Evolutionary conservation across 441 rosid genomes (phyloP).

Genomic region (Adansonia grandidieri): DNA sequence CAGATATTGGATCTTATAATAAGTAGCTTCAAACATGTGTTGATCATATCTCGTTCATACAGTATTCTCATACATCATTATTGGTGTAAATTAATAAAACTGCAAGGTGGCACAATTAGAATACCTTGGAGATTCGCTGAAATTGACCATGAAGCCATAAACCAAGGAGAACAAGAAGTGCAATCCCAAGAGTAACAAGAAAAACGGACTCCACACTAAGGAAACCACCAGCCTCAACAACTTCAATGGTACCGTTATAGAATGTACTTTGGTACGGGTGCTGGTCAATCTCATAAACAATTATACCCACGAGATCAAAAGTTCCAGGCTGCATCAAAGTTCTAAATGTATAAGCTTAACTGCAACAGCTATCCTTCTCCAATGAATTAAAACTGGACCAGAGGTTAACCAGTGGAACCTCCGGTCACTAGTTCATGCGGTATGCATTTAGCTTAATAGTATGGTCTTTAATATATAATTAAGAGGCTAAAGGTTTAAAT

Average conservation of each 20-base stretch:
- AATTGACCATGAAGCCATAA: slow-evolving; percentile 85
- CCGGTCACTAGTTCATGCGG: background rate
- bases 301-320: slow-evolving; percentile 92
- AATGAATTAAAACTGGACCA: background rate
- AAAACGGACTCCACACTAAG: slow-evolving; percentile 89
- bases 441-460: background rate
- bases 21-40: background rate
- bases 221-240: slow-evolving; percentile 81
- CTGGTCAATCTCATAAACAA: slow-evolving; percentile 80
- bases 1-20: background rate
- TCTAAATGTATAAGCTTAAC: slow-evolving; percentile 16
- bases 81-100: background rate
- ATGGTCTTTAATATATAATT: too few relatives aligned
- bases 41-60: background rate
- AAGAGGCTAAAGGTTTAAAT: too few relatives aligned
- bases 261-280: slow-evolving; percentile 78
- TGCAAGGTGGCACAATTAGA: background rate
- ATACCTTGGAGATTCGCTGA: slow-evolving; percentile 87
- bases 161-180: slow-evolving; percentile 77
- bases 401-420: background rate
- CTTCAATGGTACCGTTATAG: slow-evolving; percentile 95
- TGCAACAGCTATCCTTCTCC: background rate
- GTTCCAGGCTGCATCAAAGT: slow-evolving; percentile 76
- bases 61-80: background rate
- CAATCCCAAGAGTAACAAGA: slow-evolving; percentile 77